These are phyloP conservation scores for Cystobasidium tubakii DNA, from an alignment of 768 basidiomycete species.

Conservation along the genomic window DNA sequence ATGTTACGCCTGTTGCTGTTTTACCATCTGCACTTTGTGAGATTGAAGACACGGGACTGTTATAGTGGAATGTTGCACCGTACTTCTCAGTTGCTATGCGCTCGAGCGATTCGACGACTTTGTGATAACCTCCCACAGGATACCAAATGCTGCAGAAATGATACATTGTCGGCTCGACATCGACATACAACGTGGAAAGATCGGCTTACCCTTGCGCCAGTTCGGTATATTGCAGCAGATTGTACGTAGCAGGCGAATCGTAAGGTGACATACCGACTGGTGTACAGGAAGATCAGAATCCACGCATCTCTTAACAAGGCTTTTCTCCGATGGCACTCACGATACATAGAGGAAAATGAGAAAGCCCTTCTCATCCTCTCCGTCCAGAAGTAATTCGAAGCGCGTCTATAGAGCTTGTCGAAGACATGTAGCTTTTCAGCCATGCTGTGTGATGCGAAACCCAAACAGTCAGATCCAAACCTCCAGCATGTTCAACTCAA, in stretches of 20 bases:
- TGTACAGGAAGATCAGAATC: no score
- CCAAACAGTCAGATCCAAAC: constrained; percentile 8
- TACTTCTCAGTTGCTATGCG: constrained; percentile 48
- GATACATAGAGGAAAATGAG: constrained; percentile 52
- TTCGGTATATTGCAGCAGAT: constrained; percentile 53
- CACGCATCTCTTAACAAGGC: no score
- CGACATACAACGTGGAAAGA: neutral
- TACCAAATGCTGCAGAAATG: constrained; percentile 50
- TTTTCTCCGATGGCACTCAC: no score
- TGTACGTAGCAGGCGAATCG: constrained; percentile 53
- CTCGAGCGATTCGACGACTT: constrained; percentile 49
- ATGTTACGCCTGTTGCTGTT: constrained; percentile 49
- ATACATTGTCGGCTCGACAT: no score
- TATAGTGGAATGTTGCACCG: constrained; percentile 50
- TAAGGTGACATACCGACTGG: constrained; percentile 50
- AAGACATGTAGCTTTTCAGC: constrained; percentile 38
- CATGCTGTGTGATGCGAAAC: constrained; percentile 5
- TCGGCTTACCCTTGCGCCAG: constrained; percentile 42
- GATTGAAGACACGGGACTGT: constrained; percentile 49
- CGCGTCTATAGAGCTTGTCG: constrained; percentile 41
- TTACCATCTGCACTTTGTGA: constrained; percentile 41
- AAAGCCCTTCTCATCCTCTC: constrained; percentile 51
- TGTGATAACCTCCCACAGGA: constrained; percentile 46
- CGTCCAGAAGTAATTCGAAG: constrained; percentile 45
- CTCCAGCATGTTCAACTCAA: neutral